Base-by-base conservation (phyloP, 106 monocot genomes). In the Dioscorea dumetorum region DNA sequence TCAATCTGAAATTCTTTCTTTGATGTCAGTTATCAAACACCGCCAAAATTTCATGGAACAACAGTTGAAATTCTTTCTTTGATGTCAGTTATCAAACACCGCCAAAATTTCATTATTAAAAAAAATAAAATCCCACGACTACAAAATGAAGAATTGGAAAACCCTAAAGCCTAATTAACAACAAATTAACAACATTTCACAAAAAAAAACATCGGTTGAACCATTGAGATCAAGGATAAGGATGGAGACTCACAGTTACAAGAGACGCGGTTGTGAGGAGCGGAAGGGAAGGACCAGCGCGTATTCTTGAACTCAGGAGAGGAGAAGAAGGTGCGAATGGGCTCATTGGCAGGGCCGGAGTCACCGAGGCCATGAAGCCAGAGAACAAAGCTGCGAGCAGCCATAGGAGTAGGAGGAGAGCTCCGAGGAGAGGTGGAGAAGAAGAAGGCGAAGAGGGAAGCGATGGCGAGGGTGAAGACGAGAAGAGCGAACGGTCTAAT, bases 291-390 rank as follows among this genome's bases (percentile, higher is more conserved):
- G 61, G 79, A 69, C 86, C 86, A 89, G 32, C 73, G 75, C 72
- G 90, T 73, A 67, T 18, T 64, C 12, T 63, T 74, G 77, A 94
- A 82, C 67, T 79, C 82, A 10, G 94, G 70, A 21, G 86, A 76
- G 67, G 82, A 56, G 84, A 94, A 94, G 64, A 84, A 76, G 53
- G 62, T 69, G 57, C 76, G 74, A 64, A 90, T 84, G 63, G 81
- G 84, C 52, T 85, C 88, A 75, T 88, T 88, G 24, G 85, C 83
- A 18, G 85, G 82, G 62, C 92, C 92, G 31, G 92, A 85, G 67
- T 88, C 88, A 49, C 88, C 83, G 20, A 88, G 63, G 14, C 92
- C 88, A 67, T 93, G 92, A 22, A 93, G 92, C 92, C 92, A 93
- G 10, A 93, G 66, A 5, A 93, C 72, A 63, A 83, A 85, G 76